These are phyloP conservation scores for Lagerstroemia fauriei DNA, from an alignment of 441 rosid genomes.

Conservation along the genomic window DNA sequence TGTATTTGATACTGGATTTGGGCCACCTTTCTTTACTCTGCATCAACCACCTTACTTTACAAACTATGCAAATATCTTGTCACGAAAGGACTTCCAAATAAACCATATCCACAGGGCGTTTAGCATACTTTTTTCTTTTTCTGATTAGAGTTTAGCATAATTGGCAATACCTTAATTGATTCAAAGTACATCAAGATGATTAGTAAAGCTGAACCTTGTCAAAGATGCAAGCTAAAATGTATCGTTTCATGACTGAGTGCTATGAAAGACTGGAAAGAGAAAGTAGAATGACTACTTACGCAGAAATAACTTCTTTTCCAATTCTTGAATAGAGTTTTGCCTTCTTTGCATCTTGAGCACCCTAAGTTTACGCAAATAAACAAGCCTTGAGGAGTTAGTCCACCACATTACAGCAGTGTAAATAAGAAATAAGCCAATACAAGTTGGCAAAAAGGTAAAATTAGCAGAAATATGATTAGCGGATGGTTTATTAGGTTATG, in stretches of 20 bases:
- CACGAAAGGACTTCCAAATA: not conserved
- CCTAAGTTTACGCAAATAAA: slow-evolving; percentile 41
- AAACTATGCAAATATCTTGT: not conserved
- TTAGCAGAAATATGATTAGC: not conserved
- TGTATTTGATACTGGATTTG: slow-evolving; percentile 68
- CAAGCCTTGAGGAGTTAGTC: not conserved
- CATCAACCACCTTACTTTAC: slow-evolving; percentile 23
- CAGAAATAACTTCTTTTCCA: slow-evolving; percentile 87
- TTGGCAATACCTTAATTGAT: not conserved
- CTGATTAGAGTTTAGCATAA: not conserved
- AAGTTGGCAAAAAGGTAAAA: slow-evolving; percentile 15
- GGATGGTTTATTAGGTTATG: not conserved
- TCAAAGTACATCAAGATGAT: not conserved
- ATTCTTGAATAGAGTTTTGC: slow-evolving; percentile 68
- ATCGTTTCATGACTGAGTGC: not conserved
- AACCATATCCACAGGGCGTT: not conserved
- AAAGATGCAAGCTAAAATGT: not conserved
- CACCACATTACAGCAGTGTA: not conserved
- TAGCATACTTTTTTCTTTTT: not conserved
- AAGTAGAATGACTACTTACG: slow-evolving; percentile 50
- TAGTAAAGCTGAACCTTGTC: not conserved
- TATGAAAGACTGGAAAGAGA: not conserved
- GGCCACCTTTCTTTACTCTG: slow-evolving; percentile 88
- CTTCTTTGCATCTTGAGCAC: slow-evolving; percentile 83
- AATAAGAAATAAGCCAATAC: not conserved